Evolutionary conservation across 352 stramenopile genomes (phyloP), one percentile per base, ranked within the genome.

Genomic region (Thraustochytrium striatum): DNA sequence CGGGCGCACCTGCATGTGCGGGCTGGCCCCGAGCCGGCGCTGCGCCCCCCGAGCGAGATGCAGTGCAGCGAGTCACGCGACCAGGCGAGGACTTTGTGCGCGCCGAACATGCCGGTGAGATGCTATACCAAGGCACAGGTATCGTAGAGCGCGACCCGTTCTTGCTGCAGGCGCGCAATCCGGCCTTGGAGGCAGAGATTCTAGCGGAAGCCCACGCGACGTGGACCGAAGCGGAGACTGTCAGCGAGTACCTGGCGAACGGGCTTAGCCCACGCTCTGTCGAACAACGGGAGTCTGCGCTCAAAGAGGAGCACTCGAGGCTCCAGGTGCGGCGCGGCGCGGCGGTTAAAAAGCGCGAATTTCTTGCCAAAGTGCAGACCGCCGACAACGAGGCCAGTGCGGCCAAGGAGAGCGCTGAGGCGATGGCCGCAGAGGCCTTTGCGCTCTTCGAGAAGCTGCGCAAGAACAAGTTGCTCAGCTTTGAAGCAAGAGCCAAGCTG

Each of bases 401-500:
- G 25, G 65, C 65, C 0, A 39, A 75, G 13, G 41, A 72, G 0
- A 30, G n/a, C 13, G 65, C 65, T 5, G 65, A 75, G 30, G 19
- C 28, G 19, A 7, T 62, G 36, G 65, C 65, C 16, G 65, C 65
- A 7, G 65, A 75, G 52, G 65, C 65, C 41, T 32, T 68, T 68
- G 50, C 5, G 1, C 65, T 75, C 30, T 38, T 75, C 35, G 65
- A 75, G 0, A 75, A 75, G 32, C 65, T 75, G 11, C 65, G 65
- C 50, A 75, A 75, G 38, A 30, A 75, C 52, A 72, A 75, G 11
- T 30, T 75, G 39, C 65, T 75, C 19, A 55, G 30, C 11, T 75
- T 75, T 5, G 65, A 75, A n/a, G 65, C 65, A 3, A 39, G 65
- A 9, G 65, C 65, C 19, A 75, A 75, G 68, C 43, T 38, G 43